Evolutionary conservation across 148 eudicot genomes (phyloP).

Genomic region (Amaranthus cruentus): DNA sequence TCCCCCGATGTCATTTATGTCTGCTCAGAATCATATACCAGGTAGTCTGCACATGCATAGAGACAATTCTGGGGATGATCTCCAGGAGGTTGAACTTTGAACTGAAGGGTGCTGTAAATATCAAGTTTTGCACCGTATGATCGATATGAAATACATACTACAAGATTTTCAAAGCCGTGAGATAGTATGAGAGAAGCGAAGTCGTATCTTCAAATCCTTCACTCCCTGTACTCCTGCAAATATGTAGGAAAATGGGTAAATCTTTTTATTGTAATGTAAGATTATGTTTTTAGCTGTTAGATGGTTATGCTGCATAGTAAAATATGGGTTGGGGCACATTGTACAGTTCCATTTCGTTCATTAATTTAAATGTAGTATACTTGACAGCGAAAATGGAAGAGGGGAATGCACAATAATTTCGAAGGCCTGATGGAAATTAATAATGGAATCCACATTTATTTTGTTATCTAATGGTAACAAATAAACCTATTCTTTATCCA

Average conservation of each 20-base stretch:
- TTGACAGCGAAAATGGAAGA: conserved; percentile 9
- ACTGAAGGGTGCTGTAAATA: conserved; percentile 27
- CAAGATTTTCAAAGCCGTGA: not conserved
- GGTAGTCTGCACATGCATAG: conserved; percentile 32
- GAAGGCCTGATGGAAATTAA: not conserved
- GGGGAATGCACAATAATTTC: not conserved
- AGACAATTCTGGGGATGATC: conserved; percentile 59
- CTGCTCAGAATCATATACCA: conserved; percentile 25
- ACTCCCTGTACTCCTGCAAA: conserved; percentile 14
- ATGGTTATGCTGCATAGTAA: conserved; percentile 5
- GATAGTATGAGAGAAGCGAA: not conserved
- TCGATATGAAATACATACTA: not conserved
- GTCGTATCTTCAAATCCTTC: conserved; percentile 11
- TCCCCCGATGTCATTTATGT: conserved; percentile 41
- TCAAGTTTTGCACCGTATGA: conserved; percentile 33
- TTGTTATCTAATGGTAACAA: too few species aligned
- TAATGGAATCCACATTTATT: not conserved
- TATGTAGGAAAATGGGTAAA: conserved; percentile 11
- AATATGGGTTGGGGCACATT: conserved; percentile 3
- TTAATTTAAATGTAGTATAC: conserved; percentile 18
- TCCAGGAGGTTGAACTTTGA: conserved; percentile 89
- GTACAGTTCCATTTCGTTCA: conserved; percentile 23
- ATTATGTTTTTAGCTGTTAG: conserved; percentile 22
- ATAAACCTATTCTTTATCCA: too few species aligned
- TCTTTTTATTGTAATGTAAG: conserved; percentile 16